Percentiles rank a stretch among this genome's conserved stretches.
Evolutionary conservation across 2,329 filamentous ascomycete genomes (phyloP).

Genomic region (Ilyonectria sp.): DNA sequence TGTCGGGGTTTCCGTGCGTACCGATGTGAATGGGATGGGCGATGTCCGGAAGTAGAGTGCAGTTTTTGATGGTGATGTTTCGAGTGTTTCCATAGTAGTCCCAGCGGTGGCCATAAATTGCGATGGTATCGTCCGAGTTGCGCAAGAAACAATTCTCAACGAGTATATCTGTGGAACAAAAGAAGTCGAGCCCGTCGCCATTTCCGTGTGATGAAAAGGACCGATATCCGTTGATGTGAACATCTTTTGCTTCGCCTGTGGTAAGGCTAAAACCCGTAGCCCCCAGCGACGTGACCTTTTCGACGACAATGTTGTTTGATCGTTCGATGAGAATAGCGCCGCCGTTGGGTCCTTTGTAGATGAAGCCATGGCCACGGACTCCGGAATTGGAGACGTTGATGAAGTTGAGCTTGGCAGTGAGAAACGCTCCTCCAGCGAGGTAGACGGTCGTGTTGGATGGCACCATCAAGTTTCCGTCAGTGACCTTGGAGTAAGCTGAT

Average conservation of each 20-base stretch:
- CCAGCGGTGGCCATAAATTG: slow-evolving; percentile 53
- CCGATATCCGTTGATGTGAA: slow-evolving; percentile 40
- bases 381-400: slow-evolving; percentile 22
- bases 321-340: slow-evolving; percentile 31
- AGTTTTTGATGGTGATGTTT: slow-evolving; percentile 53
- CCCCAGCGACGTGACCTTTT: slow-evolving; percentile 38
- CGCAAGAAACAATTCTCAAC: slow-evolving; percentile 54
- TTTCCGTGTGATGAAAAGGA: slow-evolving; percentile 40
- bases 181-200: slow-evolving; percentile 49
- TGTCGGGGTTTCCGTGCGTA: slow-evolving; percentile 53
- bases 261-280: slow-evolving; percentile 38
- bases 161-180: slow-evolving; percentile 33
- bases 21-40: slow-evolving; percentile 55
- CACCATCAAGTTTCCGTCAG: slow-evolving; percentile 32
- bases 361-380: slow-evolving; percentile 45
- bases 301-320: slow-evolving; percentile 38
- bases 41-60: slow-evolving; percentile 49
- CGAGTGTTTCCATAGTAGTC: slow-evolving; percentile 51
- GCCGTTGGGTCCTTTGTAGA: slow-evolving; percentile 31
- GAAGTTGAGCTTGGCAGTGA: slow-evolving; percentile 42
- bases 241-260: slow-evolving; percentile 35
- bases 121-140: slow-evolving; percentile 55
- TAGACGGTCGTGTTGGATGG: slow-evolving; percentile 37
- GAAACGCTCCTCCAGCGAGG: slow-evolving; percentile 35
- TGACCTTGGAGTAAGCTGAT: slow-evolving; percentile 34